Percentiles rank a stretch among this genome's conserved stretches.
Conservation (phyloP, 805 yeast genomes). For the Hanseniaspora mollemarum region DNA sequence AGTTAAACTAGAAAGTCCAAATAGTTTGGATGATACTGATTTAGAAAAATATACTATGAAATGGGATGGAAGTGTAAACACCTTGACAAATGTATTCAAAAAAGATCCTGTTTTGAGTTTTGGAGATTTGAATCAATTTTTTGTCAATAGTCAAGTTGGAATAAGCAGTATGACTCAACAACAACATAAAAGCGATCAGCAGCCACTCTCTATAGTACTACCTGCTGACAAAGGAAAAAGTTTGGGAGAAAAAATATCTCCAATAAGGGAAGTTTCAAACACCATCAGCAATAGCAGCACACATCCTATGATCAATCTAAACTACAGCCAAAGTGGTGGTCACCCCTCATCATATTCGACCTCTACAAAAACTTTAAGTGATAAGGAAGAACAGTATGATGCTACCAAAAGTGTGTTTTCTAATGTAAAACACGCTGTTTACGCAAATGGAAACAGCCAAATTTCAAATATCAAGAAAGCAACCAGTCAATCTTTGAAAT, state of each 20-base stretch:
- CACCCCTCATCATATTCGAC: background rate
- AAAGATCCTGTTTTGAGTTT: constrained; percentile 27
- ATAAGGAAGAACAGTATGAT: background rate
- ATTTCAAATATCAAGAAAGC: background rate
- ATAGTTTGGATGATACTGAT: constrained; percentile 15
- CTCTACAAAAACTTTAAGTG: background rate
- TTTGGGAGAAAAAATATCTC: background rate
- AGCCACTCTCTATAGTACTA: background rate
- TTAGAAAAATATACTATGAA: constrained; percentile 8
- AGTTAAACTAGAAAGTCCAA: constrained; percentile 1
- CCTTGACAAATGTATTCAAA: constrained; percentile 27
- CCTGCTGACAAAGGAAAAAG: background rate
- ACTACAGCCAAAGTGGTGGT: background rate
- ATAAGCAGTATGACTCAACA: background rate
- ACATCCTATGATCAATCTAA: too few relatives aligned
- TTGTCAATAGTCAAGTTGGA: constrained; percentile 1
- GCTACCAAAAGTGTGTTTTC: background rate
- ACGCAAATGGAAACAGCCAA: background rate
- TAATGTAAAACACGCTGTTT: background rate
- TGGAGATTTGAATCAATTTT: constrained; percentile 23
- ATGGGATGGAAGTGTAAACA: constrained; percentile 17
- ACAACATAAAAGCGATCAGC: background rate
- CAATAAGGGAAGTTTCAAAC: background rate
- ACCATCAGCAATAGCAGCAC: background rate
- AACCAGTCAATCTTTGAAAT: background rate